Evolutionary conservation across 2,329 filamentous ascomycete genomes (phyloP).

Genomic region (Didymella exigua): DNA sequence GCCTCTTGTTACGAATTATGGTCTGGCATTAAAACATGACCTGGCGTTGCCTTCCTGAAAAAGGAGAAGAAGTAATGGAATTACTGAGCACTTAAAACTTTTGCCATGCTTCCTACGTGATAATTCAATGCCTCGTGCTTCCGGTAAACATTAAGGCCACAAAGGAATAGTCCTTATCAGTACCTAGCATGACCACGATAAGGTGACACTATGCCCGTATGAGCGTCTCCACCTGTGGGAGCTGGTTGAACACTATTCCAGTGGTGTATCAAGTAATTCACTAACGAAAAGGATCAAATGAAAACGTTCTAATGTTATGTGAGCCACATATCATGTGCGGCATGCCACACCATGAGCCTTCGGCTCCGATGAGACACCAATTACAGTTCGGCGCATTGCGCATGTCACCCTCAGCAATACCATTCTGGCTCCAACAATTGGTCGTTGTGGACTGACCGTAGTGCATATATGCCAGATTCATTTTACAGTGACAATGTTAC

Average conservation of each 20-base stretch:
- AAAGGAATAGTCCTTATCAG: neutral
- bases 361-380: no score
- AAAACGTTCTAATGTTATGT: no score
- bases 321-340: no score
- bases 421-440: neutral
- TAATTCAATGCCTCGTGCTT: neutral
- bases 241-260: no score
- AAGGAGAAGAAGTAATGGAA: slow-evolving; percentile 16
- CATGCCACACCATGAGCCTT: no score
- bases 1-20: slow-evolving; percentile 16
- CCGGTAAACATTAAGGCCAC: neutral
- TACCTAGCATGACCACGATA: neutral
- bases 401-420: neutral
- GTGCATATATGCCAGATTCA: neutral
- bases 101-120: neutral
- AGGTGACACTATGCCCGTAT: neutral
- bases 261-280: no score
- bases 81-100: neutral
- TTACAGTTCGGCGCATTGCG: neutral
- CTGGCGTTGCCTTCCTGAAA: slow-evolving; percentile 23
- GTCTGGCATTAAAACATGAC: slow-evolving; percentile 21
- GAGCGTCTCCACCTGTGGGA: neutral
- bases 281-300: no score
- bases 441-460: neutral
- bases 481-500: neutral